Evolutionary conservation across 257 asterid species (phyloP).

Genomic region (Nicotiana obtusifolia): DNA sequence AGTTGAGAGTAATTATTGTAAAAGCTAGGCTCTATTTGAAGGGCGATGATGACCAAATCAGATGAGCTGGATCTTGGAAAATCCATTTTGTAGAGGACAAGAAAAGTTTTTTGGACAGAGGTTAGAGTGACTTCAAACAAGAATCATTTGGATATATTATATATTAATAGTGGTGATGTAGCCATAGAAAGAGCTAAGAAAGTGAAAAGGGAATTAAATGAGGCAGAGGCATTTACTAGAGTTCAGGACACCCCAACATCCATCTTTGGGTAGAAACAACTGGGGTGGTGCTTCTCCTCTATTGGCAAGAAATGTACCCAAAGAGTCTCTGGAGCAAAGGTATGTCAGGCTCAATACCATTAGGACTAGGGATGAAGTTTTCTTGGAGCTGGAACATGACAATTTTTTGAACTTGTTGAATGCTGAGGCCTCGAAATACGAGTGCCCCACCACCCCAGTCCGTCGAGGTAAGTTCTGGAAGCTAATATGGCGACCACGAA

Average conservation of each 20-base stretch:
- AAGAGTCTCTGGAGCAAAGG: conserved; percentile 54
- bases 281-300: conserved; percentile 88
- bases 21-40: not conserved
- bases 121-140: not conserved
- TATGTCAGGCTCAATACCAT: conserved; percentile 35
- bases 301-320: conserved; percentile 56
- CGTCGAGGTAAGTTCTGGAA: conserved; percentile 33
- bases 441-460: conserved; percentile 8
- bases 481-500: conserved; percentile 30
- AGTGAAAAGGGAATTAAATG: conserved; percentile 11
- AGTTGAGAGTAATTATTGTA: too few species aligned
- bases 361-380: conserved; percentile 37
- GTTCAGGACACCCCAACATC: conserved; percentile 75
- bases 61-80: not conserved
- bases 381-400: conserved; percentile 30
- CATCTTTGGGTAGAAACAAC: conserved; percentile 45
- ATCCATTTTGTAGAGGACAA: not conserved
- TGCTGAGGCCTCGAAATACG: conserved; percentile 17
- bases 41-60: not conserved
- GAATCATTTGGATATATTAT: not conserved
- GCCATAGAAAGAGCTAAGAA: not conserved
- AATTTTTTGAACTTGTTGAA: conserved; percentile 21
- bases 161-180: not conserved
- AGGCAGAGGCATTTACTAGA: conserved; percentile 34
- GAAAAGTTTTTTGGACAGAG: not conserved